Evolutionary conservation across 257 asterid genomes (phyloP).

Genomic region (Solanum pennellii): DNA sequence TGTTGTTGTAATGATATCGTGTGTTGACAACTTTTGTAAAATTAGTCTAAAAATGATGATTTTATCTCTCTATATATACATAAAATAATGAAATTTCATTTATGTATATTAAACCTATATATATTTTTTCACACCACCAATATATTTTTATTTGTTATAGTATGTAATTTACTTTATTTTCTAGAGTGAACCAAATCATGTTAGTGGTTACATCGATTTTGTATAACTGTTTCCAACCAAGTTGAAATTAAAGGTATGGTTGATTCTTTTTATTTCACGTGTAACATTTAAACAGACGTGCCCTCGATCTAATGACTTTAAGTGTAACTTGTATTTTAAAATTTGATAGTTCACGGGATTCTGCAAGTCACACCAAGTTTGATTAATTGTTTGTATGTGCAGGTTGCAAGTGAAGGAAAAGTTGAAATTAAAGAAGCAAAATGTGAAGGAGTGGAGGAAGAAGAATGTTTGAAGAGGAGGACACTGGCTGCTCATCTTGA

Average conservation of each 20-base stretch:
- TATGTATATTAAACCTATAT: no score
- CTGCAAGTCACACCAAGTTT: neutral
- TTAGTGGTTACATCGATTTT: no score
- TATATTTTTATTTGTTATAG: no score
- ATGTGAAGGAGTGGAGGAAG: constrained; percentile 25
- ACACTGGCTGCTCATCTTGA: constrained; percentile 32
- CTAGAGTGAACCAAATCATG: no score
- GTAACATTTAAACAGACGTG: neutral
- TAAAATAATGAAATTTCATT: no score
- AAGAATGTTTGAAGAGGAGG: constrained; percentile 27
- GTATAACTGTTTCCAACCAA: no score
- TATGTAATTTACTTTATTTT: no score
- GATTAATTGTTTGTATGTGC: neutral
- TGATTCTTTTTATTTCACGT: neutral
- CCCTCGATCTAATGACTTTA: neutral
- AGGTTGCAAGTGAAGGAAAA: constrained; percentile 4
- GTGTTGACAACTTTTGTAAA: no score
- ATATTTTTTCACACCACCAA: no score
- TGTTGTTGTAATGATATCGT: no score
- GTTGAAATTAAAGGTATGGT: neutral
- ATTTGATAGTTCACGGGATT: neutral
- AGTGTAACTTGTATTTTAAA: neutral
- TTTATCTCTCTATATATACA: no score
- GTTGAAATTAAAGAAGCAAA: constrained; percentile 6
- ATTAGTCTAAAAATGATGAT: no score